Evolutionary conservation across 257 asterid genomes (phyloP).

Genomic region (Solanum medicagineum): DNA sequence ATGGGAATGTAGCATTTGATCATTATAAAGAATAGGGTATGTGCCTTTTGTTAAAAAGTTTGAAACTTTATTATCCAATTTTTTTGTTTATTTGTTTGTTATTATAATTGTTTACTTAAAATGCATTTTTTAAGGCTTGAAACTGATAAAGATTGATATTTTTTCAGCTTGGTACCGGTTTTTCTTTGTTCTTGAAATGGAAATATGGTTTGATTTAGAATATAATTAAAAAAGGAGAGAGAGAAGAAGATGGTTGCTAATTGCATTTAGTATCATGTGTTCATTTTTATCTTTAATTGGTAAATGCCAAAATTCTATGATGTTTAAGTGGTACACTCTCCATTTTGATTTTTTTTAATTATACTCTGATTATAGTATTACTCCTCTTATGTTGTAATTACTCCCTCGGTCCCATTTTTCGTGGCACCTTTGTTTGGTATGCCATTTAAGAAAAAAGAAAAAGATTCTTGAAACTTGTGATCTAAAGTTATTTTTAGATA

Average conservation of each 20-base stretch:
- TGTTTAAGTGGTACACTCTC: neutral
- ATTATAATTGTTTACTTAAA: neutral
- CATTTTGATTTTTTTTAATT: neutral
- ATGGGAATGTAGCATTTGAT: constrained; percentile 13
- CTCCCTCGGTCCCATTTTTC: neutral
- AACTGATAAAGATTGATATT: neutral
- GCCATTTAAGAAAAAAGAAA: too few species aligned
- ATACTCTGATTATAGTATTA: neutral
- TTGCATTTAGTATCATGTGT: neutral
- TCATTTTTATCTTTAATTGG: neutral
- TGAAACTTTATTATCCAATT: neutral
- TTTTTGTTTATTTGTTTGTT: neutral
- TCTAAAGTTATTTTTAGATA: too few species aligned
- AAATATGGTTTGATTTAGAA: neutral
- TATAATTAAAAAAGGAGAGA: neutral
- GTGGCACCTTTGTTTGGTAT: too few species aligned
- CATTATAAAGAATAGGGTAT: constrained; percentile 4
- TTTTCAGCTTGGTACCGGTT: neutral
- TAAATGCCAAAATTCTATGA: neutral
- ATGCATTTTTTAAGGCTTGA: neutral
- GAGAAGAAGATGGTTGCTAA: neutral
- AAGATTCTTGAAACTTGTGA: too few species aligned
- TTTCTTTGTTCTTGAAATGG: neutral
- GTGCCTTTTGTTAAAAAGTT: neutral
- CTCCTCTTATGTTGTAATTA: neutral